Conservation (phyloP, 2,329 filamentous ascomycete species). For the Calycina herbarum region DNA sequence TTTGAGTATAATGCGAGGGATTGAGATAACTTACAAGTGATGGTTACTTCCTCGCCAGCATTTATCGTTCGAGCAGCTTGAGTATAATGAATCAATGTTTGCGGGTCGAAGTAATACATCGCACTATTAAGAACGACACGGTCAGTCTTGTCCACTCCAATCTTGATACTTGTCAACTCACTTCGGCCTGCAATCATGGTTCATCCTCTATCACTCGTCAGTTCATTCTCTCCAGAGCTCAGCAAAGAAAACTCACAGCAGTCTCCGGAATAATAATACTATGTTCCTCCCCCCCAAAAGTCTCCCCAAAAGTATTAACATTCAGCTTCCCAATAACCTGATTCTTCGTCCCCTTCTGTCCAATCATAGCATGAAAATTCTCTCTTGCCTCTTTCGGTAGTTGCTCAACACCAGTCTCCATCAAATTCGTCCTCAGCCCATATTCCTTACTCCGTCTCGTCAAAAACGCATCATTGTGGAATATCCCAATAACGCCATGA, state of each 20-base stretch:
- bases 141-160: background rate
- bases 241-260: slow-evolving; percentile 5
- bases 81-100: slow-evolving; percentile 39
- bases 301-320: slow-evolving; percentile 26
- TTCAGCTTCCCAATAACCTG: slow-evolving; percentile 25
- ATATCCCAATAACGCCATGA: slow-evolving; percentile 22
- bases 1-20: background rate
- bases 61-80: slow-evolving; percentile 39
- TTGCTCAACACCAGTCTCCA: slow-evolving; percentile 20
- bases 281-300: slow-evolving; percentile 19
- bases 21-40: slow-evolving; percentile 29
- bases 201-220: slow-evolving; percentile 33
- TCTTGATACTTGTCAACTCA: slow-evolving; percentile 23
- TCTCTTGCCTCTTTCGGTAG: slow-evolving; percentile 16
- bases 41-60: slow-evolving; percentile 43
- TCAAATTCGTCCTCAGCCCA: slow-evolving; percentile 14
- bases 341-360: slow-evolving; percentile 16
- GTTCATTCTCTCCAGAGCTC: background rate
- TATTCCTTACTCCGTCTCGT: slow-evolving; percentile 7
- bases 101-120: slow-evolving; percentile 39
- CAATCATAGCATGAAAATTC: slow-evolving; percentile 19
- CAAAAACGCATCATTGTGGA: slow-evolving; percentile 23
- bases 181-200: slow-evolving; percentile 44
- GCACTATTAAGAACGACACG: slow-evolving; percentile 9
- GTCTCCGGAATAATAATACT: slow-evolving; percentile 15